A percentile compares a stretch with the other conserved stretches of the same genome.
Conservation (phyloP, 257 asterid genomes). For the Coffea eugenioides region DNA sequence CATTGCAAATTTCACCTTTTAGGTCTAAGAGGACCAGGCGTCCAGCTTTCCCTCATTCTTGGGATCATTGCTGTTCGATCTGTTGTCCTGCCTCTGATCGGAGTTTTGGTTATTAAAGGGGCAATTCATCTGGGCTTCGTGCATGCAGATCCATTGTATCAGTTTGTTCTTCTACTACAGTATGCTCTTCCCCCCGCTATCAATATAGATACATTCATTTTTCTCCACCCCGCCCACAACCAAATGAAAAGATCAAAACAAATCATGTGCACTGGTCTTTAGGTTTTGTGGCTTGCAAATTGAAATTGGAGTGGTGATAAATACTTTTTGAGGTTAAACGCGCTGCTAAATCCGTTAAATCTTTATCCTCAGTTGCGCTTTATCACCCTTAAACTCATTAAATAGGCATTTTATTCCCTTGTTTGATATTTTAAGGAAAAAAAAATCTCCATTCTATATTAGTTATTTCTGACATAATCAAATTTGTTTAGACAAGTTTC, state of each 20-base stretch:
- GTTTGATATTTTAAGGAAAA: too few species aligned
- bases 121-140: slow-evolving; percentile 16
- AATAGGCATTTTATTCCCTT: too few species aligned
- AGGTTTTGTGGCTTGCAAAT: background rate
- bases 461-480: too few species aligned
- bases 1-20: background rate
- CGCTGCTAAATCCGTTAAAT: too few species aligned
- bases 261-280: background rate
- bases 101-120: slow-evolving; percentile 11
- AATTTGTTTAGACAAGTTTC: too few species aligned
- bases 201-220: slow-evolving; percentile 21
- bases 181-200: slow-evolving; percentile 42
- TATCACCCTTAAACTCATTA: too few species aligned
- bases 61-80: slow-evolving; percentile 14
- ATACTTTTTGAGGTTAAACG: too few species aligned
- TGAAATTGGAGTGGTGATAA: background rate
- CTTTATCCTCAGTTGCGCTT: too few species aligned
- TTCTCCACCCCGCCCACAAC: background rate
- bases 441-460: too few species aligned
- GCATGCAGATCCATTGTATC: slow-evolving; percentile 21
- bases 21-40: slow-evolving; percentile 19
- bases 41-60: background rate
- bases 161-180: slow-evolving; percentile 35
- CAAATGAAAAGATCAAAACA: background rate
- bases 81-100: slow-evolving; percentile 15